Percentiles rank a stretch among this genome's conserved stretches.
phyloP scores from a whole-genome alignment of 2,329 filamentous ascomycete genomes.

The Neofusicoccum kwambonambiense region DNA sequence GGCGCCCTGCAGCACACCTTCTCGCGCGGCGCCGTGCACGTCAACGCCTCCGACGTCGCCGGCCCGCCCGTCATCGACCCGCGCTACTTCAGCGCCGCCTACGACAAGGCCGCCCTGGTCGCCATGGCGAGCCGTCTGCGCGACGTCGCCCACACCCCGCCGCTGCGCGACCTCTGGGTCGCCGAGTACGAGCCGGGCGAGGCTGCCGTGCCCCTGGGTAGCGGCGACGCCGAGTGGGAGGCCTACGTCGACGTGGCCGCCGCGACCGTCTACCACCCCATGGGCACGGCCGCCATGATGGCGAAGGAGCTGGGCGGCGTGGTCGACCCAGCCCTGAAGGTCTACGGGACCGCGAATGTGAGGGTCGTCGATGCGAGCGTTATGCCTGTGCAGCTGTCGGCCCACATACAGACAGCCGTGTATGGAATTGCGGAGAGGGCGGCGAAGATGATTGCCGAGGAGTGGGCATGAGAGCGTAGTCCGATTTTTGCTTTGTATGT shows the following conservation, averaged over 20 bases:
- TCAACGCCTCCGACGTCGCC: constrained; percentile 9
- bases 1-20: constrained; percentile 35
- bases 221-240: constrained; percentile 20
- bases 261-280: constrained; percentile 32
- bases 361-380: constrained; percentile 33
- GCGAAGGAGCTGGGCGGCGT: constrained; percentile 28
- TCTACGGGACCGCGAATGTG: constrained; percentile 26
- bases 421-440: constrained; percentile 32
- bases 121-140: constrained; percentile 19
- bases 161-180: constrained; percentile 18
- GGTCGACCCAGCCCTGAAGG: constrained; percentile 24
- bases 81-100: constrained; percentile 28
- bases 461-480: background rate
- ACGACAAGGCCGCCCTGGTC: constrained; percentile 27
- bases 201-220: constrained; percentile 6
- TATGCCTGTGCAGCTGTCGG: constrained; percentile 23
- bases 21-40: constrained; percentile 30
- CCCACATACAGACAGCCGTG: constrained; percentile 25
- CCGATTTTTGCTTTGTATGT: too few relatives aligned
- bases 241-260: constrained; percentile 24
- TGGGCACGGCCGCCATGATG: constrained; percentile 37
- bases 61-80: constrained; percentile 30
- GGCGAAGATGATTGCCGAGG: constrained; percentile 24
- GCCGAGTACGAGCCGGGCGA: constrained; percentile 6
- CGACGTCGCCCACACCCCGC: constrained; percentile 20